Conservation (phyloP, 495 filamentous ascomycete species). For the Aspergillus diversus region DNA sequence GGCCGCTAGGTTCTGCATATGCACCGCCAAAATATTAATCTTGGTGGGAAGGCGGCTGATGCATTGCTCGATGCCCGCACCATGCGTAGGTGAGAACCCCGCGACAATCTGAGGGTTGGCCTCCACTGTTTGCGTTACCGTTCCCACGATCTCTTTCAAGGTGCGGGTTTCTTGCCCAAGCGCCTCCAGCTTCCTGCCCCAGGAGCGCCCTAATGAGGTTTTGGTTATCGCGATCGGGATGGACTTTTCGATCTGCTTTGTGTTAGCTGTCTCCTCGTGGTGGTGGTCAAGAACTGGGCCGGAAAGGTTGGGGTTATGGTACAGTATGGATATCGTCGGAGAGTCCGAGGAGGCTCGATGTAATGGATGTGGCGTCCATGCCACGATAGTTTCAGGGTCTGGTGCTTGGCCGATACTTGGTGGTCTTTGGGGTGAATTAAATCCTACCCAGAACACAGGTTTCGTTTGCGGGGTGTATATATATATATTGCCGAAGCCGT, state of each 20-base stretch:
- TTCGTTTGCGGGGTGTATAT: not conserved
- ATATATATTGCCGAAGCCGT: not conserved
- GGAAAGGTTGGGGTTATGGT: not conserved
- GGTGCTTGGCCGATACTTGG: not conserved
- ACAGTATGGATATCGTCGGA: not conserved
- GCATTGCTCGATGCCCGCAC: not conserved
- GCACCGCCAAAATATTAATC: not conserved
- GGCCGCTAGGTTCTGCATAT: not conserved
- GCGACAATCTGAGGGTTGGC: not conserved
- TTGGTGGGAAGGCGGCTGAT: not conserved
- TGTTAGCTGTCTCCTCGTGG: not conserved
- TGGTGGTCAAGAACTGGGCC: not conserved
- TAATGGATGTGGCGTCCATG: not conserved
- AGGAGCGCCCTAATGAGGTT: not conserved
- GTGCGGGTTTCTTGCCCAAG: not conserved
- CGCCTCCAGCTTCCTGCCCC: not conserved
- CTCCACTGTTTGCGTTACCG: not conserved
- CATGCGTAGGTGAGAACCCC: not conserved
- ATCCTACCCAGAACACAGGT: not conserved
- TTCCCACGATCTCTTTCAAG: not conserved
- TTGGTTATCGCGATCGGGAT: conserved; percentile 1
- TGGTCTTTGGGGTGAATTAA: not conserved
- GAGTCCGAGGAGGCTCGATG: not conserved
- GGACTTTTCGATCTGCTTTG: not conserved
- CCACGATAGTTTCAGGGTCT: not conserved